Conservation (phyloP, 2,329 filamentous ascomycete species). For the Gaeumannomyces sp. region DNA sequence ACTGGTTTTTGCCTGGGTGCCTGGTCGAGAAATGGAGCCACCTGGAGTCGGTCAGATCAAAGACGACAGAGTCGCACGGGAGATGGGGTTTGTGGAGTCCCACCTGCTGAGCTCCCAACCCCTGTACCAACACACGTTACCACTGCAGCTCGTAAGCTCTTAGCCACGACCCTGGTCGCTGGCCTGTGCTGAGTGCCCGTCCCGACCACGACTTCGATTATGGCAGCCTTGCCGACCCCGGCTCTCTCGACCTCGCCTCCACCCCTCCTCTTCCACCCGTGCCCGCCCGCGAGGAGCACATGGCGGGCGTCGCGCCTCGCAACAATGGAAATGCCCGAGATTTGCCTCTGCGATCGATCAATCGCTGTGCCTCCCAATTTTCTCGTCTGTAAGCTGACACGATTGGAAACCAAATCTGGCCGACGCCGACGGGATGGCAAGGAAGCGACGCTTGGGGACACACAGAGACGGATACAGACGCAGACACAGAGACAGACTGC, state of each 20-base stretch:
- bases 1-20: neutral
- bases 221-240: neutral
- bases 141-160: neutral
- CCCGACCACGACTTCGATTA: no score
- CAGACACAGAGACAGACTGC: neutral
- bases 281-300: neutral
- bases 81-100: neutral
- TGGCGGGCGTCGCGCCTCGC: neutral
- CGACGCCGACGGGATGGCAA: neutral
- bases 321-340: neutral
- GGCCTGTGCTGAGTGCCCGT: no score
- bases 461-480: neutral
- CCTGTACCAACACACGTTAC: neutral
- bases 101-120: neutral
- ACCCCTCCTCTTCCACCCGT: neutral
- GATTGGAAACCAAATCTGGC: neutral
- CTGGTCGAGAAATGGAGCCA: neutral
- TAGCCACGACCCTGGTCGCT: no score
- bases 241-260: no score
- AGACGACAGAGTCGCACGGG: neutral
- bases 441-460: neutral
- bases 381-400: neutral
- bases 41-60: neutral
- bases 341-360: neutral
- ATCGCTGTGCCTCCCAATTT: neutral